A percentile compares a stretch with the other conserved stretches of the same genome.
Conservation (phyloP, 768 basidiomycete genomes). For the Clathrus columnatus region DNA sequence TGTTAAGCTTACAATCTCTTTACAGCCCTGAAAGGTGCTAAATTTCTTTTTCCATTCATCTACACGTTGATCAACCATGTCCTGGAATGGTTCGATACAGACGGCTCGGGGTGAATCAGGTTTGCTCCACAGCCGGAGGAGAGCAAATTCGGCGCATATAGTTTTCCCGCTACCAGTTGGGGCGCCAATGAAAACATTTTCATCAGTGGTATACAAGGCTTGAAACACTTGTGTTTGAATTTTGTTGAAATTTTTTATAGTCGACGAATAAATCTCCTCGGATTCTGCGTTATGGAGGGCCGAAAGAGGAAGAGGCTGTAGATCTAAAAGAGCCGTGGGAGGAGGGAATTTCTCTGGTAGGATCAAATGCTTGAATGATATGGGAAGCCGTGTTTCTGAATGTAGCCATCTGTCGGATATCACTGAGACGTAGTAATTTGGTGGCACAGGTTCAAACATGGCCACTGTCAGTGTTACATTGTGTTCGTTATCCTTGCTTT, state of each 20-base stretch:
- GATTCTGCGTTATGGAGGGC: slow-evolving; percentile 92
- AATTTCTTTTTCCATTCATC: slow-evolving; percentile 88
- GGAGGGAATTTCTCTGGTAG: slow-evolving; percentile 94
- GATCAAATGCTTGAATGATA: slow-evolving; percentile 97
- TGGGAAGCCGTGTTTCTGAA: slow-evolving; percentile 86
- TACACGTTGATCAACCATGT: slow-evolving; percentile 91
- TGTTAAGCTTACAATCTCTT: slow-evolving; percentile 88
- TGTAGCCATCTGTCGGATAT: slow-evolving; percentile 96
- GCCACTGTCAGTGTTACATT: slow-evolving; percentile 91
- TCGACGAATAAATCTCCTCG: slow-evolving; percentile 74
- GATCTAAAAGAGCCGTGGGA: slow-evolving; percentile 86
- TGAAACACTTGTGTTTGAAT: slow-evolving; percentile 99
- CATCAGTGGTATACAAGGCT: slow-evolving; percentile 90
- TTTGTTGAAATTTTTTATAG: slow-evolving; percentile 89
- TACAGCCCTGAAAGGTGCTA: slow-evolving; percentile 72
- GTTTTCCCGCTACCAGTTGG: slow-evolving; percentile 98
- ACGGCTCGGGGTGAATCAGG: slow-evolving; percentile 74
- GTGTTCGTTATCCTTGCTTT: slow-evolving; percentile 62
- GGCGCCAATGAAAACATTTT: slow-evolving; percentile 94
- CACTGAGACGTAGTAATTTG: slow-evolving; percentile 95
- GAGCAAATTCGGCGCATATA: slow-evolving; percentile 92
- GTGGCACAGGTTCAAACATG: slow-evolving; percentile 95
- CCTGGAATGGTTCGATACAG: slow-evolving; percentile 94
- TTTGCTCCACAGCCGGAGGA: slow-evolving; percentile 92
- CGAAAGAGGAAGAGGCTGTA: slow-evolving; percentile 81